These are phyloP conservation scores for Chrysoporthe cubensis DNA, from an alignment of 2,329 filamentous ascomycete species.

Conservation along the genomic window DNA sequence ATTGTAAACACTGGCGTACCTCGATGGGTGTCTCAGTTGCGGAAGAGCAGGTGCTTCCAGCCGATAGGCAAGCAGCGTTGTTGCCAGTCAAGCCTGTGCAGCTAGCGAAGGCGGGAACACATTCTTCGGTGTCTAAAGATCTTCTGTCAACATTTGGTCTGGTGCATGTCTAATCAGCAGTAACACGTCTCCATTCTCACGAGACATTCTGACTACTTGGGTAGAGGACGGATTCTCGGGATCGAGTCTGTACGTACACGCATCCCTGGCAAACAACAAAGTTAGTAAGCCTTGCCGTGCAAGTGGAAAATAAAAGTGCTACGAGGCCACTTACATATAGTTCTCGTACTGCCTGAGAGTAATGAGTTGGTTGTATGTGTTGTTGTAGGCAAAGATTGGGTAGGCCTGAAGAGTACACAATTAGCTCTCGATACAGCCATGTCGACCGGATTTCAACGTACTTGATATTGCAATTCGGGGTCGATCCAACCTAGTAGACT, in stretches of 20 bases:
- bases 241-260: background rate
- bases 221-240: background rate
- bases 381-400: constrained; percentile 50
- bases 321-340: constrained; percentile 10
- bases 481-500: constrained; percentile 56
- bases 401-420: constrained; percentile 35
- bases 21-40: constrained; percentile 34
- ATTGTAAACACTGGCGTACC: background rate
- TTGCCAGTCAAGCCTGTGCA: constrained; percentile 33
- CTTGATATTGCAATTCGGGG: constrained; percentile 45
- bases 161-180: background rate
- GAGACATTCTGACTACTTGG: background rate
- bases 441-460: background rate
- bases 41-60: constrained; percentile 35
- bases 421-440: background rate
- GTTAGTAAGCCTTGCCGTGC: constrained; percentile 10
- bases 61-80: constrained; percentile 38
- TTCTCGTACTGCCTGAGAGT: constrained; percentile 25
- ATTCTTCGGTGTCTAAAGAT: constrained; percentile 31
- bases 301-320: background rate
- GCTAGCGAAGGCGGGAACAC: constrained; percentile 30
- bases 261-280: background rate
- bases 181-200: background rate
- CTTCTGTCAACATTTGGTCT: background rate
- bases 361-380: constrained; percentile 41